Base-by-base conservation (phyloP, 2,329 filamentous ascomycete genomes). In the Botrytis galanthina region DNA sequence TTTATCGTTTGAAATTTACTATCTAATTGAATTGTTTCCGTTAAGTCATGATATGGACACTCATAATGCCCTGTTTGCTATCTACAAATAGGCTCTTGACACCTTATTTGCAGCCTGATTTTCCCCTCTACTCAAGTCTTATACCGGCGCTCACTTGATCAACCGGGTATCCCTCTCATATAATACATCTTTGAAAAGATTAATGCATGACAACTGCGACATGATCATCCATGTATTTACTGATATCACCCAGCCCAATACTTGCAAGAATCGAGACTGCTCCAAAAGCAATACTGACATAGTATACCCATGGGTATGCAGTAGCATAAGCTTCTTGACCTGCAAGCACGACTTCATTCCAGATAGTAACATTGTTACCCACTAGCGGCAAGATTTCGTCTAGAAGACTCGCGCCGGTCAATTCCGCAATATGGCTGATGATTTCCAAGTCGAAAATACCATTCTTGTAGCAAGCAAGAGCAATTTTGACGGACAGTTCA, bases 231-330 rank as follows among this genome's bases (percentile, higher is more conserved):
- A 90, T 88, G 75, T 87, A 88, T 79, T 85, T 81, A 54, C 82
- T 83, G 71, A 91, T 89, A 77, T 90, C 86, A 1, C 87, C 87
- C 79, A 91, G 80, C 75, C 90, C 89, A 73, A 86, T 83, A 72
- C 87, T 85, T 0, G 88, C 84, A n/a, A 90, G 69, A 66, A 91
- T 87, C 8, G 86, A 85, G 0, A 89, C 79, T 0, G 75, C 83
- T 0, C 90, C 90, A 79, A 91, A 91, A 0, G 86, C 88, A 78
- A 91, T 89, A 79, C 87, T 90, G 39, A 84, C 84, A 79, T 88
- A 88, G 78, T 90, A 92, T 5, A 90, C 88, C 78, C 84, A 90
- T 64, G 86, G 86, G 76, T 91, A 92, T 16, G 85, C 86, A 67
- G 86, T 83, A 0, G 88, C 84, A 79, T 86, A 91, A 0, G 88